Evolutionary conservation across 805 yeast species (phyloP).

Genomic region (Grigorovia yakushimaensis): DNA sequence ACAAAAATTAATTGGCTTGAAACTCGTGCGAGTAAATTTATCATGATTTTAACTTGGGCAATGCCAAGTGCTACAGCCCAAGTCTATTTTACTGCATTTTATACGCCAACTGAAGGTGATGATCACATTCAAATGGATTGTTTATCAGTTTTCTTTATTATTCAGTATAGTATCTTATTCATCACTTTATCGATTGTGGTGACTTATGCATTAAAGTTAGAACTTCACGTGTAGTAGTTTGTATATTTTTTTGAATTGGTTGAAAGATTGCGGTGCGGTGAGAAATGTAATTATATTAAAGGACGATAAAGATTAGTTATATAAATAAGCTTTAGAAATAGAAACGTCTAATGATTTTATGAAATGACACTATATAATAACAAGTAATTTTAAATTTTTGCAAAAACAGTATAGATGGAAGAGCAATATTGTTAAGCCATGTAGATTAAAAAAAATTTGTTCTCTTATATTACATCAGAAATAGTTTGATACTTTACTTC

Average conservation of each 20-base stretch:
- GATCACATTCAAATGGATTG: conserved; percentile 62
- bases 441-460: no score
- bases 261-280: no score
- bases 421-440: no score
- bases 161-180: conserved; percentile 54
- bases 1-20: conserved; percentile 54
- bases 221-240: conserved; percentile 15
- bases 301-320: no score
- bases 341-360: no score
- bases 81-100: conserved; percentile 81
- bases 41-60: conserved; percentile 63
- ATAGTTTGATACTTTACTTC: no score
- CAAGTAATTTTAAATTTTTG: no score
- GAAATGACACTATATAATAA: no score
- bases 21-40: conserved; percentile 51
- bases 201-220: conserved; percentile 39
- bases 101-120: conserved; percentile 51
- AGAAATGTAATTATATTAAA: no score
- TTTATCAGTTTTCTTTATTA: conserved; percentile 58
- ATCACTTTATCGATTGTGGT: conserved; percentile 65
- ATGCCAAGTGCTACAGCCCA: conserved; percentile 85
- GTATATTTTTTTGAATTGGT: neutral
- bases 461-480: no score
- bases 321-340: no score
- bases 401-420: no score